Evolutionary conservation across 148 eudicot species (phyloP), one percentile per base, ranked within the genome.

Genomic region (Mesembryanthemum crystallinum): DNA sequence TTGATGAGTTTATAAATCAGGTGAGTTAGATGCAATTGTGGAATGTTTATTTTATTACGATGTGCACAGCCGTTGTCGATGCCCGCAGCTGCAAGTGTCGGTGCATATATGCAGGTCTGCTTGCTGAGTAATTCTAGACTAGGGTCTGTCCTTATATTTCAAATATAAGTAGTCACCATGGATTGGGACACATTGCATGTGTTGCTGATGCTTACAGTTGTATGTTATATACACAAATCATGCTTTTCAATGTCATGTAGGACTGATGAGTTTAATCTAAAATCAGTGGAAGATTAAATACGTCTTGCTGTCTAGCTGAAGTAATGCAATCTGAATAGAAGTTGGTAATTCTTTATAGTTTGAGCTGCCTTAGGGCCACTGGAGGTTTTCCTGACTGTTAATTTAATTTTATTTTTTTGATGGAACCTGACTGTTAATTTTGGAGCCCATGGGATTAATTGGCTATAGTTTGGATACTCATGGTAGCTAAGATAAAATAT

Each of bases 1-100:
- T 95, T 59, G 98, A 95, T 81, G 98, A 95, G 83, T 95, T 95
- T 83, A 72, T 95, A 68, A 95, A 92, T 83, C 98, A 95, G 96
- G 98, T 92, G 75, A 78, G 58, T 74, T 47, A 10, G 64, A 69
- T 67, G 6, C 33, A n/a, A 21, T 64, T 71, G 3, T 67, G n/a
- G 12, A 61, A 13, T n/a, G 29, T 76, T 68, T 18, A 7, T 73
- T 43, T 57, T 11, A 13, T 39, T 66, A 14, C 47, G 24, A 66
- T 21, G 32, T 60, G 3, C 55, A 9, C 55, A 49, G 3, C 20
- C 0, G 0, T 49, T 49, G 18, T 12, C 55, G 3, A 54, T 54
- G n/a, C 24, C 21, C 3, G 39, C 39, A 35, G 39, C 39, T 6
- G 39, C 39, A 18, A 3, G n/a, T 57, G 61, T 21, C 11, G 1